These are phyloP conservation scores for Fraxinus baroniana DNA, from an alignment of 305 asterid genomes.

Conservation along the genomic window DNA sequence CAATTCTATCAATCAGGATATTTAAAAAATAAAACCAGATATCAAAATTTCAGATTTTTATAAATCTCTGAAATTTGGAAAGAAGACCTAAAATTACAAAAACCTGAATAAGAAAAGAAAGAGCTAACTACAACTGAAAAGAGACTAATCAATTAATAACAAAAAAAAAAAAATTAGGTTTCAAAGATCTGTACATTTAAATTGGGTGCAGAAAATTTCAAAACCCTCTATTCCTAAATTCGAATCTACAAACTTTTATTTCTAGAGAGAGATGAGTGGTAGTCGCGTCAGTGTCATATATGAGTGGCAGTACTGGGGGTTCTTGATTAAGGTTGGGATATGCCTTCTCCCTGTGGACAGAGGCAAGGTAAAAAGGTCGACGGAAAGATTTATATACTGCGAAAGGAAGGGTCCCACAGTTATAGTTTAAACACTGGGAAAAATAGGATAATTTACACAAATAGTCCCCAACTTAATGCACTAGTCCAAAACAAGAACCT, in stretches of 20 bases:
- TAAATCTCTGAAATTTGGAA: conserved; percentile 18
- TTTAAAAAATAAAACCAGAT: conserved; percentile 1
- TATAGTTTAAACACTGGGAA: background rate
- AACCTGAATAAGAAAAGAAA: conserved; percentile 19
- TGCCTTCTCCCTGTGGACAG: conserved; percentile 3
- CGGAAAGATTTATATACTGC: background rate
- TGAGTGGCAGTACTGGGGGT: background rate
- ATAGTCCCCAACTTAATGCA: background rate
- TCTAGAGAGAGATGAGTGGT: conserved; percentile 9
- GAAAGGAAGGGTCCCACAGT: background rate
- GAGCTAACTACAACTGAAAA: conserved; percentile 16
- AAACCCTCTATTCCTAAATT: conserved; percentile 5
- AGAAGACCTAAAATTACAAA: conserved; percentile 11
- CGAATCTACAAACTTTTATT: background rate
- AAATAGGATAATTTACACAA: background rate
- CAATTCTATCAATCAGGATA: conserved; percentile 14
- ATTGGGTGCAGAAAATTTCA: conserved; percentile 13
- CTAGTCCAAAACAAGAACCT: background rate
- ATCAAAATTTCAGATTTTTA: conserved; percentile 6
- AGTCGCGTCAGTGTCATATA: background rate
- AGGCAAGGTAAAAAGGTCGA: background rate
- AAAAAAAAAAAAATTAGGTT: conserved; percentile 14
- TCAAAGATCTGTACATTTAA: conserved; percentile 29
- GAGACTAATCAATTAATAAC: conserved; percentile 18
- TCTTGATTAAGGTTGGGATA: background rate